phyloP scores from a whole-genome alignment of 1,284 basidiomycete genomes.

The Moesziomyces antarcticus region DNA sequence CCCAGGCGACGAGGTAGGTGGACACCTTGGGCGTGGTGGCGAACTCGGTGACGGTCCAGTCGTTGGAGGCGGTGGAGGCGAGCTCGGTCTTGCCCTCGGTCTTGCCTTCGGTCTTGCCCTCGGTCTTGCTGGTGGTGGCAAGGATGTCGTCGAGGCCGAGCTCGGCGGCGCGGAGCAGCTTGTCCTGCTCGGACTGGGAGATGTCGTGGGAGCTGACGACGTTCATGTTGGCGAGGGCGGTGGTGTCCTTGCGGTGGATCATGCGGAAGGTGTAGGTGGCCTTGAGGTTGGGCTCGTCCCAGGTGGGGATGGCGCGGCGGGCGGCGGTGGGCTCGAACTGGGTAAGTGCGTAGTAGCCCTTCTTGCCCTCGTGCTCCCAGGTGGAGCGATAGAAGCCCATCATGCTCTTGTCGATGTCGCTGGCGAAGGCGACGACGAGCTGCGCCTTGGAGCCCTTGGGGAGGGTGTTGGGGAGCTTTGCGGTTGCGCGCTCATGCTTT shows the following conservation, averaged over 20 bases:
- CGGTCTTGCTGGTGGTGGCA: conserved; percentile 69
- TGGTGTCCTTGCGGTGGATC: conserved; percentile 80
- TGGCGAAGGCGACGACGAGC: conserved; percentile 58
- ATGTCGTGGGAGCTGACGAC: conserved; percentile 47
- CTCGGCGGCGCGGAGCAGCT: conserved; percentile 71
- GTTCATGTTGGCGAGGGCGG: conserved; percentile 82
- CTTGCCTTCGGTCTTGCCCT: conserved; percentile 65
- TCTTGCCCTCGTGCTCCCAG: conserved; percentile 69
- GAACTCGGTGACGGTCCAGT: conserved; percentile 68
- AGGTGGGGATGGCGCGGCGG: conserved; percentile 73
- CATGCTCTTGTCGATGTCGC: conserved; percentile 62
- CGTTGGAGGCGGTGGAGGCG: conserved; percentile 46
- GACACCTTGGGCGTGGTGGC: conserved; percentile 75
- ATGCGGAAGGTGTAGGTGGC: conserved; percentile 85
- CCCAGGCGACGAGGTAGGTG: conserved; percentile 90
- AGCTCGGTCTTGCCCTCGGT: conserved; percentile 47
- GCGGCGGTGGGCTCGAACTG: conserved; percentile 83
- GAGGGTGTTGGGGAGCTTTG: conserved; percentile 53
- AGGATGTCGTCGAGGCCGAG: conserved; percentile 74
- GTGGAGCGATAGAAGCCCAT: conserved; percentile 68
- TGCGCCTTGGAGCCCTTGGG: conserved; percentile 59
- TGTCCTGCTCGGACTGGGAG: conserved; percentile 50
- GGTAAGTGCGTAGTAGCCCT: conserved; percentile 65
- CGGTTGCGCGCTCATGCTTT: conserved; percentile 59
- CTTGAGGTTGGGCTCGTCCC: conserved; percentile 94